Base-by-base conservation (phyloP, 1,284 basidiomycete genomes). In the Microbotryomycetes sp. region DNA sequence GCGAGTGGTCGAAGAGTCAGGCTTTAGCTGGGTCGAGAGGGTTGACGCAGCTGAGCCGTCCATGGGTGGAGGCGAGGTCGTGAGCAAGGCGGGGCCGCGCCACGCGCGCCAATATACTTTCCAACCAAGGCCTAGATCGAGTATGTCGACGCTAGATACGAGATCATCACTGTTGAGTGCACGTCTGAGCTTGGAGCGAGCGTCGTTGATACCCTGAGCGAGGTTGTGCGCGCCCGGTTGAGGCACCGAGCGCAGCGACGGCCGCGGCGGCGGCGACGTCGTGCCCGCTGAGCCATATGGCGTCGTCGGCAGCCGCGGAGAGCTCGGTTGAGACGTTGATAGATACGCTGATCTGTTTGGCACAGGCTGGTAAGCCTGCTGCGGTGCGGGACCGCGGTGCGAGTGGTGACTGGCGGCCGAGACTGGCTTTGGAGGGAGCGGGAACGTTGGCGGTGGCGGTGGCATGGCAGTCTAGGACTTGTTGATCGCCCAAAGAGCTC, bases 51-150 rank as follows among this genome's bases (percentile, higher is more conserved):
- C n/a, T n/a, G n/a, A n/a, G n/a, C n/a, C 55, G 52, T 67, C 66
- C 56, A 59, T 56, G 2, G 63, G 56, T 49, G 31, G 57, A 23
- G 45, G 24, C 26, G 26, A 16, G 5, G 53, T n/a, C 27, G 59
- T 23, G 9, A 61, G 50, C 13, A 60, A 30, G 7, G 64, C 59
- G 0, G 61, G 54, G 2, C 61, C 66, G 27, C 54, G 56, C 66
- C 66, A 68, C 15, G 57, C 55, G 16, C 60, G 57, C 57, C 62
- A 68, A 31, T 48, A 35, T 0, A 66, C 57, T 3, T 5, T 16
- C 66, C 66, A 68, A 2, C 59, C 66, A 27, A 56, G 47, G 15
- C 66, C 63, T 5, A 65, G 54, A n/a, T 65, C 55, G 35, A 67
- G 28, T 11, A 62, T 45, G 30, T 54, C 56, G 7, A 52, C 30